Evolutionary conservation across 768 basidiomycete genomes (phyloP), one percentile per base, ranked within the genome.

Genomic region (Naganishia randhawae): DNA sequence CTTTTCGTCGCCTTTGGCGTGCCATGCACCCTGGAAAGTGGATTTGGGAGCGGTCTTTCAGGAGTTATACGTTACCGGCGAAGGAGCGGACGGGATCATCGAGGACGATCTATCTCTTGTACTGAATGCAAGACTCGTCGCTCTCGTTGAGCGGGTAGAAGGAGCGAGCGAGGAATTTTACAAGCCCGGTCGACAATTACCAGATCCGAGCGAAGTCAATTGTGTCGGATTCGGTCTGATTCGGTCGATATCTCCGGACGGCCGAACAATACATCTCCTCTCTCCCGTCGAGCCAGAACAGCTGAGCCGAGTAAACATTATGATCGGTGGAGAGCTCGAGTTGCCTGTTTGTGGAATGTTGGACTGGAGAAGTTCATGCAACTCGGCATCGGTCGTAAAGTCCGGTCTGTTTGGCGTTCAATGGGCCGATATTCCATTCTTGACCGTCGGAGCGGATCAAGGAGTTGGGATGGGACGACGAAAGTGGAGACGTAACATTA

Each of bases 311-410:
- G 70, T 61, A 14, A 75, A 57, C 27, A 70, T 66, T 16, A 62
- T 95, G 3, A 86, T 95, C 52, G 92, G 90, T 77, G 93, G 93
- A 9, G 91, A 92, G 75, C 82, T 93, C 73, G 92, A 94, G 77
- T 80, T 96, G 0, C 93, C 93, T 0, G 82, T 92, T 0, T 89
- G 89, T 86, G 92, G 89, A 0, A 86, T 92, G 87, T 81, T 96
- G 57, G 92, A 94, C 77, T 88, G 86, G 77, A 31, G 63, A 19
- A 19, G 25, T 14, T 29, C 57, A 19, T 25, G 37, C n/a, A 17
- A 35, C 19, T 14, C 52, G 29, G 75, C 13, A 25, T 41, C 50
- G n/a, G 82, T 80, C 8, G 72, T 74, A 7, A 82, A 84, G 8
- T 83, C 79, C 2, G 85, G 84, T 0, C 81, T 87, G 6, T 85